Evolutionary conservation across 2,329 filamentous ascomycete genomes (phyloP), one percentile per base, ranked within the genome.

Genomic region (Penicillium freii): DNA sequence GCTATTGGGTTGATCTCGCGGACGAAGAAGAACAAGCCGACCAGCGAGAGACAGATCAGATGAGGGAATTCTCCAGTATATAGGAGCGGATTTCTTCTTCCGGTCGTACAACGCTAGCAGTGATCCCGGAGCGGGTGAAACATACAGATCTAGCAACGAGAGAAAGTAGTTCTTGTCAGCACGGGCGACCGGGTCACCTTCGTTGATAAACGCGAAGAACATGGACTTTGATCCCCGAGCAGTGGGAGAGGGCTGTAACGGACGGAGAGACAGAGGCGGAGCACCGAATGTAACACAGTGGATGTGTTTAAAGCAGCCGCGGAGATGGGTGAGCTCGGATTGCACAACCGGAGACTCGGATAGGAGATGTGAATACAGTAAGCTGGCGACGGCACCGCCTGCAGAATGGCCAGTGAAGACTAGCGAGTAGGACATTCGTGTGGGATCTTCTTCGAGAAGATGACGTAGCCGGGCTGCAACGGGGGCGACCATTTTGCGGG

Each of bases 241-340:
- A 1, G 72, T 73, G 5, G 80, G 65, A 0, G 88, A 86, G 62
- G 84, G 88, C 29, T 79, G 69, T 2, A 95, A 75, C 0, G 91
- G 89, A 1, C 89, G 78, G 0, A 92, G 79, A 21, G 86, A 88
- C 2, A 95, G 80, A 0, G 91, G 91, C 1, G 91, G 91, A 0
- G 90, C 83, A n/a, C 91, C 91, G 65, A 95, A 95, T 0, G 88
- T 92, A 40, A 95, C 79, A 74, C 91, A 96, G 73, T 96, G 91
- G 3, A 95, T 82, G 42, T 90, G 81, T 68, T 87, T 88, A 77
- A 96, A 94, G 73, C 81, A 87, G 1, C 81, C 81, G 0, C 88
- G 86, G 5, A 95, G 81, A 33, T 78, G 72, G 59, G 82, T 90
- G 43, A 96, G 83, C 68, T 93, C 88, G 7, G 87, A 91, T 42